phyloP scores from a whole-genome alignment of 2,329 filamentous ascomycete species.

The Domatiomyces catenatus region DNA sequence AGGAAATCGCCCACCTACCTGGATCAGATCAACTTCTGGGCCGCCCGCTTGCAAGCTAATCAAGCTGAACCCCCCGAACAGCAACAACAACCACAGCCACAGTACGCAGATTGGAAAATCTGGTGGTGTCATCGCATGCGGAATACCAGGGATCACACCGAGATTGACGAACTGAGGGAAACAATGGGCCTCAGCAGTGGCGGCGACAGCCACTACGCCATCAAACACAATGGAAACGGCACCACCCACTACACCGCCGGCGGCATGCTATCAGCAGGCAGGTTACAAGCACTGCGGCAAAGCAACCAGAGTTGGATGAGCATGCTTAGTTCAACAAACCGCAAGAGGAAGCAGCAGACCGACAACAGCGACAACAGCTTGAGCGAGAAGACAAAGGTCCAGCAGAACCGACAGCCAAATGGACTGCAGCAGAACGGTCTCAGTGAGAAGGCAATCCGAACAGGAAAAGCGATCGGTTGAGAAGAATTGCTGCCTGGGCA shows the following conservation, averaged over 20 bases:
- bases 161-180: slow-evolving; percentile 50
- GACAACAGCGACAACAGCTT: background rate
- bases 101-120: slow-evolving; percentile 38
- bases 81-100: too few species aligned
- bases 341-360: background rate
- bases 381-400: background rate
- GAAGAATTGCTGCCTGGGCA: background rate
- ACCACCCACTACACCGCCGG: background rate
- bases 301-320: background rate
- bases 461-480: background rate
- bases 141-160: slow-evolving; percentile 61
- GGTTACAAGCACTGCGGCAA: background rate
- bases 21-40: background rate
- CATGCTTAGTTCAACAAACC: background rate
- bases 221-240: background rate
- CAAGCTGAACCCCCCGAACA: too few species aligned
- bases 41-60: background rate
- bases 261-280: background rate
- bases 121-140: slow-evolving; percentile 74
- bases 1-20: background rate
- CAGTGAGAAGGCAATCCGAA: background rate
- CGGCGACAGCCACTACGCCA: background rate
- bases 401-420: background rate
- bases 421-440: background rate
- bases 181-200: slow-evolving; percentile 28